phyloP scores from a whole-genome alignment of 1,284 basidiomycete species.

The Anthracocystis panici-leucophaei region DNA sequence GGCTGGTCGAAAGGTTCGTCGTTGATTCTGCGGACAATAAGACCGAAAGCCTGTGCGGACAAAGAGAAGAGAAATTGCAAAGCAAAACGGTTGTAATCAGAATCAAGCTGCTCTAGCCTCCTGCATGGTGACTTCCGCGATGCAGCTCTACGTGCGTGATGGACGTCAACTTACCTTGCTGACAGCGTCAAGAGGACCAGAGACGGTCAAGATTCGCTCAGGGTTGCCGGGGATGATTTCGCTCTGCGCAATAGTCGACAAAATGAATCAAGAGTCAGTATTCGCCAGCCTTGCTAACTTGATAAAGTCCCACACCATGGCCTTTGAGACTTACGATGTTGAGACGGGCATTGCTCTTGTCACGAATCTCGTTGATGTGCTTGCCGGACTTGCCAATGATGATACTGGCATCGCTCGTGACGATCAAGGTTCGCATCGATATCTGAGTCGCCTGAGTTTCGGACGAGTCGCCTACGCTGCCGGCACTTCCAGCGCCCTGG shows the following conservation, averaged over 20 bases:
- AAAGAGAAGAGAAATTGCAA: background rate
- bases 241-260: conserved; percentile 36
- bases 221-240: conserved; percentile 80
- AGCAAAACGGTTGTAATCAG: background rate
- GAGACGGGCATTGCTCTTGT: conserved; percentile 90
- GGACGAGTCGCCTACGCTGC: conserved; percentile 44
- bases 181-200: conserved; percentile 96
- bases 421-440: conserved; percentile 77
- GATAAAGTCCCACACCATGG: too few relatives aligned
- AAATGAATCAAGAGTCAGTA: background rate
- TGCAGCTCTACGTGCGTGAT: background rate
- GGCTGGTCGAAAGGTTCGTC: conserved; percentile 98
- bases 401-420: conserved; percentile 98
- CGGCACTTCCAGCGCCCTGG: conserved; percentile 28
- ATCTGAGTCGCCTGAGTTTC: conserved; percentile 57
- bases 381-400: conserved; percentile 97
- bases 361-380: conserved; percentile 98
- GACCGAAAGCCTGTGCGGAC: conserved; percentile 85
- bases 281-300: background rate
- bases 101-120: background rate
- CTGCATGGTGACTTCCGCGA: background rate
- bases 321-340: conserved; percentile 68
- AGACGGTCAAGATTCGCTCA: conserved; percentile 96
- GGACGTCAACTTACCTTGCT: conserved; percentile 80
- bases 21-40: conserved; percentile 98